A percentile compares a stretch with the other conserved stretches of the same genome.
These are phyloP conservation scores for Phytophthora tentaculata DNA, from an alignment of 352 stramenopile species.

Conservation along the genomic window DNA sequence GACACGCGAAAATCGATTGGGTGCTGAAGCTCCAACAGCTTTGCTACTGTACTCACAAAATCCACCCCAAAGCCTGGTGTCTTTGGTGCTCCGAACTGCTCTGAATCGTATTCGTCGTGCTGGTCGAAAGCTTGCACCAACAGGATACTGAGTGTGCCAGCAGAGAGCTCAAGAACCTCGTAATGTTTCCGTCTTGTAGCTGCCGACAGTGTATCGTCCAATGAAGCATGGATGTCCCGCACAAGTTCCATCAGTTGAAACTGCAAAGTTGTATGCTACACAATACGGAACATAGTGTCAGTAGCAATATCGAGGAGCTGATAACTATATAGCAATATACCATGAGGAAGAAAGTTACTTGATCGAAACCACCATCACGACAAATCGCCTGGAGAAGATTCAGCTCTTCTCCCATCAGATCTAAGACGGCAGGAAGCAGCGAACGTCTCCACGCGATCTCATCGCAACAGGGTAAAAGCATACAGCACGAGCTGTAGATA, in stretches of 20 bases:
- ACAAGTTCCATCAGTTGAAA: constrained; percentile 52
- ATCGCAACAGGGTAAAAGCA: constrained; percentile 32
- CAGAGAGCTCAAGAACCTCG: constrained; percentile 35
- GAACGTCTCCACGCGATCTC: constrained; percentile 34
- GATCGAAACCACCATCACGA: constrained; percentile 19
- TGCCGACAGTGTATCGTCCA: constrained; percentile 16
- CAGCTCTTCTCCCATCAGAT: constrained; percentile 44
- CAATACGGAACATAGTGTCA: constrained; percentile 2
- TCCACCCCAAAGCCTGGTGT: constrained; percentile 13
- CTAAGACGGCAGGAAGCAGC: constrained; percentile 47
- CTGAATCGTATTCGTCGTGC: constrained; percentile 4
- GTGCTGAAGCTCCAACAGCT: constrained; percentile 40
- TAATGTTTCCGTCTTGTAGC: constrained; percentile 33
- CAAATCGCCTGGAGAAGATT: constrained; percentile 48
- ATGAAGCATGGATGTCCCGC: constrained; percentile 33
- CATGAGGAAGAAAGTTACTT: constrained; percentile 39
- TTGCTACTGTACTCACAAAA: constrained; percentile 24
- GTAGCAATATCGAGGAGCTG: neutral
- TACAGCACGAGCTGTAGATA: constrained; percentile 33
- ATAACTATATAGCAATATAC: constrained; percentile 21
- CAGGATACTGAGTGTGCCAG: constrained; percentile 32
- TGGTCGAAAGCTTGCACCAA: constrained; percentile 30
- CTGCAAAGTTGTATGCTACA: constrained; percentile 53
- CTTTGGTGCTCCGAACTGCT: constrained; percentile 12
- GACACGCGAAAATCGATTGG: constrained; percentile 47